Conservation (phyloP, 1,284 basidiomycete genomes). For the Marasmius sp. region DNA sequence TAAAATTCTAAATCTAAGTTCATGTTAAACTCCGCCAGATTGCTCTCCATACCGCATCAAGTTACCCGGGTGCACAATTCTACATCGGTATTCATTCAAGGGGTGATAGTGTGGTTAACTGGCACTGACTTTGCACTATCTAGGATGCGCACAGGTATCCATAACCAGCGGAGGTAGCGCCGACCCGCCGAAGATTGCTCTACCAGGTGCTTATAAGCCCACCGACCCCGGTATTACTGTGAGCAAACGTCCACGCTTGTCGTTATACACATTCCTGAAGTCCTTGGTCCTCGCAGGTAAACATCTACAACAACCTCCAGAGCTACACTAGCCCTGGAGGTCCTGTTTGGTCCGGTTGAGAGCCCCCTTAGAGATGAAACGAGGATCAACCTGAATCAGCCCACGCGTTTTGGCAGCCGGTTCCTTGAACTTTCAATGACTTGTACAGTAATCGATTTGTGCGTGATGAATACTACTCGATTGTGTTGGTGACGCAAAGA, state of each 20-base stretch:
- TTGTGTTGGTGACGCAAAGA: no score
- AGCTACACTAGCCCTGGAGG: slow-evolving; percentile 39
- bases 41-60: slow-evolving; percentile 31
- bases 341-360: slow-evolving; percentile 36
- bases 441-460: no score
- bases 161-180: slow-evolving; percentile 44
- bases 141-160: slow-evolving; percentile 40
- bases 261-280: neutral
- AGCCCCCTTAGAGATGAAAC: no score
- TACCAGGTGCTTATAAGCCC: slow-evolving; percentile 45
- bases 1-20: neutral
- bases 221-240: slow-evolving; percentile 49
- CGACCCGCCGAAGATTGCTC: slow-evolving; percentile 42
- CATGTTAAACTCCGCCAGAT: slow-evolving; percentile 18
- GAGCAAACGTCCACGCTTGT: slow-evolving; percentile 7
- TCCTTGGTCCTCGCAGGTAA: slow-evolving; percentile 28
- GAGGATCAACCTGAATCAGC: no score
- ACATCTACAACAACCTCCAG: slow-evolving; percentile 52
- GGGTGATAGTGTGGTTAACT: no score
- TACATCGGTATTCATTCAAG: slow-evolving; percentile 19
- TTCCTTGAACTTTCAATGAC: no score
- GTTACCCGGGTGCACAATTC: slow-evolving; percentile 36
- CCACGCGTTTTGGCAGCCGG: no score
- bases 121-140: no score
- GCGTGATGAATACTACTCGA: no score